phyloP scores from a whole-genome alignment of 1,284 basidiomycete species.

The Ustilago shanxiensis region DNA sequence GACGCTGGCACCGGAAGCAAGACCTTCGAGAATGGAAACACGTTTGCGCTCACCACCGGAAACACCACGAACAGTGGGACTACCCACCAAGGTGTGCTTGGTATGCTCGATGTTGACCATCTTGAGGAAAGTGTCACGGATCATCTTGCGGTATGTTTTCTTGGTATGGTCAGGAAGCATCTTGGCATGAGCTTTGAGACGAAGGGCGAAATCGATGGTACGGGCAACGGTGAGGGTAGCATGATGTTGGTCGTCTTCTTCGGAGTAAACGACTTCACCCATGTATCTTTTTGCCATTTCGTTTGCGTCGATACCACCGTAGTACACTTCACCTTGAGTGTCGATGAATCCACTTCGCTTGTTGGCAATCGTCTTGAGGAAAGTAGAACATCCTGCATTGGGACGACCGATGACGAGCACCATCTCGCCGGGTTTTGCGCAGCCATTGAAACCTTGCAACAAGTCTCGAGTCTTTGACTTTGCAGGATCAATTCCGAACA shows the following conservation, averaged over 20 bases:
- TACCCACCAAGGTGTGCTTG: slow-evolving; percentile 78
- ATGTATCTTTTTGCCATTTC: slow-evolving; percentile 74
- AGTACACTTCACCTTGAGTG: slow-evolving; percentile 76
- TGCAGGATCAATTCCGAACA: slow-evolving; percentile 45
- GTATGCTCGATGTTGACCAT: slow-evolving; percentile 83
- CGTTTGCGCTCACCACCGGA: slow-evolving; percentile 75
- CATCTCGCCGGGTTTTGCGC: slow-evolving; percentile 63
- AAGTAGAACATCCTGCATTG: slow-evolving; percentile 81
- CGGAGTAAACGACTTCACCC: slow-evolving; percentile 87
- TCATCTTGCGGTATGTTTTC: slow-evolving; percentile 73
- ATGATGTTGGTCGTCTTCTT: slow-evolving; percentile 80
- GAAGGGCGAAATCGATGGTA: slow-evolving; percentile 61
- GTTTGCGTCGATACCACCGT: slow-evolving; percentile 76
- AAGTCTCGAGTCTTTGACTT: slow-evolving; percentile 43
- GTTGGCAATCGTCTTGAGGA: slow-evolving; percentile 81
- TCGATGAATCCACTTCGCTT: slow-evolving; percentile 76
- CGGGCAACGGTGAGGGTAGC: slow-evolving; percentile 78
- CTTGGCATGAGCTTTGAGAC: slow-evolving; percentile 53
- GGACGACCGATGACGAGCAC: slow-evolving; percentile 80
- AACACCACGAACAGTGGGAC: slow-evolving; percentile 82
- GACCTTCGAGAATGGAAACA: slow-evolving; percentile 80
- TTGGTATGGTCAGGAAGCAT: slow-evolving; percentile 72
- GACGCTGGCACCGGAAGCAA: slow-evolving; percentile 75
- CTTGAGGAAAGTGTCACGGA: slow-evolving; percentile 75
- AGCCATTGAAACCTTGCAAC: slow-evolving; percentile 55